phyloP scores from a whole-genome alignment of 148 eudicot species.

The Rheum nobile region DNA sequence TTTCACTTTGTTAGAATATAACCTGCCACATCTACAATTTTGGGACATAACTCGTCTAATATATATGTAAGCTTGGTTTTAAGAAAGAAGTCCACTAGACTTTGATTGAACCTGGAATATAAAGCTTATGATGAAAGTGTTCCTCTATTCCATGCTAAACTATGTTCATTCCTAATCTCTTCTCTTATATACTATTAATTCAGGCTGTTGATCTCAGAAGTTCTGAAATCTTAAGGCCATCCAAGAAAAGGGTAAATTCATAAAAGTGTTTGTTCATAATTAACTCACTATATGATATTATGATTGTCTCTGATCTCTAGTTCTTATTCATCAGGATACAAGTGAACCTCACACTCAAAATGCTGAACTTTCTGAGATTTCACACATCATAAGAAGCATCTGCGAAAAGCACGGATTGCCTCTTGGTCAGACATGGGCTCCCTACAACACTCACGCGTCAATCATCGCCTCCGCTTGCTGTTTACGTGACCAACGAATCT shows the following conservation, averaged over 20 bases:
- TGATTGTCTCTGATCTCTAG: background rate
- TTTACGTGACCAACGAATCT: constrained; percentile 40
- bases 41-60: no score
- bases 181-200: constrained; percentile 14
- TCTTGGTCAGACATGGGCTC: constrained; percentile 68
- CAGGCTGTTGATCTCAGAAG: constrained; percentile 72
- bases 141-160: no score
- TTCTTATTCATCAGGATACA: constrained; percentile 28
- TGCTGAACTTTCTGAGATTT: constrained; percentile 29
- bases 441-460: constrained; percentile 39
- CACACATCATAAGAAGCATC: constrained; percentile 28
- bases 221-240: constrained; percentile 33
- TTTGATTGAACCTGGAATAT: no score
- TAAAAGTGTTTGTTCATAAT: background rate
- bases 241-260: constrained; percentile 30
- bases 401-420: constrained; percentile 46
- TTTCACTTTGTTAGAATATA: no score
- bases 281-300: background rate
- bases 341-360: constrained; percentile 21
- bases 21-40: no score
- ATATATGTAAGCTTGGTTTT: no score
- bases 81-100: no score
- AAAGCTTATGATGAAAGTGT: no score
- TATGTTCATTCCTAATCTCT: no score
- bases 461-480: constrained; percentile 58